Evolutionary conservation across 495 filamentous ascomycete genomes (phyloP).

Genomic region (Coniosporium apollinis): DNA sequence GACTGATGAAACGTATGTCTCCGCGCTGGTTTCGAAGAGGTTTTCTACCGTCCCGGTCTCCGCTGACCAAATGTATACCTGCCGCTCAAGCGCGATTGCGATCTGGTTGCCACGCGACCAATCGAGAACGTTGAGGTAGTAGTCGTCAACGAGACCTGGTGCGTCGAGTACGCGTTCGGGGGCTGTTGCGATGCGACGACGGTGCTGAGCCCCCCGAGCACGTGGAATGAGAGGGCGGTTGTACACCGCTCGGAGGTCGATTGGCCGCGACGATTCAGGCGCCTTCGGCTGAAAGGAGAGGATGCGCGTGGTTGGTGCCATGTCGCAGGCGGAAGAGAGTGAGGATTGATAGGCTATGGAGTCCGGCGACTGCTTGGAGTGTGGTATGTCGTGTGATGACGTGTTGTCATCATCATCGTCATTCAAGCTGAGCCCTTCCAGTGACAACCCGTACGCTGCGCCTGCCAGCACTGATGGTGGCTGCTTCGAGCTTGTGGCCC

Average conservation of each 20-base stretch:
- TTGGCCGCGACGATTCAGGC: conserved; percentile 92
- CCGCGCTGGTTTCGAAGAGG: conserved; percentile 67
- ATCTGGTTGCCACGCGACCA: conserved; percentile 99
- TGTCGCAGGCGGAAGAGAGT: conserved; percentile 78
- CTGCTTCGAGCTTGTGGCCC: conserved; percentile 50
- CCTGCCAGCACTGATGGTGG: conserved; percentile 56
- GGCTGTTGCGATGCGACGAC: conserved; percentile 79
- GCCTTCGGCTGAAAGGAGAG: conserved; percentile 97
- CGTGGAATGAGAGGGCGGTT: conserved; percentile 83
- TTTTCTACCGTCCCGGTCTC: conserved; percentile 76
- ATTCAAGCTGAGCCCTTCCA: conserved; percentile 58
- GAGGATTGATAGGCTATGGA: conserved; percentile 84
- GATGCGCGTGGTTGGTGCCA: conserved; percentile 84
- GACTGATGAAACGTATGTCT: conserved; percentile 94
- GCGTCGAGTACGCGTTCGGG: conserved; percentile 97
- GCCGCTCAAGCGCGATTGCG: conserved; percentile 90
- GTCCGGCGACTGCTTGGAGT: conserved; percentile 69
- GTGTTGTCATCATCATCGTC: conserved; percentile 37
- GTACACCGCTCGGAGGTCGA: conserved; percentile 93
- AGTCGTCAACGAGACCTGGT: conserved; percentile 90
- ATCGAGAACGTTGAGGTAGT: conserved; percentile 96
- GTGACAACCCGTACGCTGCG: conserved; percentile 48
- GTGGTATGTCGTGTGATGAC: conserved; percentile 21
- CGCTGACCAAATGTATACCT: conserved; percentile 96
- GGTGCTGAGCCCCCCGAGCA: conserved; percentile 60